Evolutionary conservation across 2,329 filamentous ascomycete species (phyloP), one percentile per base, ranked within the genome.

Genomic region (Didymella pomorum): DNA sequence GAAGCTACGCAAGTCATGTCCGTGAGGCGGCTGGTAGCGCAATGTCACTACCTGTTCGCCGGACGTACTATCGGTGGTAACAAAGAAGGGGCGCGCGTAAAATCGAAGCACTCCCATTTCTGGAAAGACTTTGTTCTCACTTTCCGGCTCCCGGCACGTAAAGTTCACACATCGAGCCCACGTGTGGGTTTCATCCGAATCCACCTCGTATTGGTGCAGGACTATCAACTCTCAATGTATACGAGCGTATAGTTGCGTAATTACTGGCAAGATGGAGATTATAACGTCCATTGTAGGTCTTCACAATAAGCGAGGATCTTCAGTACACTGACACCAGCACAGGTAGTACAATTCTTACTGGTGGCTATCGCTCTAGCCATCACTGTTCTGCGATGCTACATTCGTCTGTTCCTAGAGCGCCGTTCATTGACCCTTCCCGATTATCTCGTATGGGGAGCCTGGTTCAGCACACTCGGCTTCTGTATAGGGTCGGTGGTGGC

Each of bases 381-480:
- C 33, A 68, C 58, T 11, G 23, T 60, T 12, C 50, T 68, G 25
- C 63, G 67, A 60, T 68, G 60, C 39, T 70, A 58, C 43, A 42
- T 70, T 16, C 66, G 66, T 10, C 11, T 65, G 7, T 11, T 37
- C 11, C 18, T 65, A 25, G 66, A 69, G 45, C 53, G 50, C 10
- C 65, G 66, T 3, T 43, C n/a, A 10, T 11, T 70, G 18, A 66
- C 59, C 3, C 10, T 64, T 0, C 49, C 66, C 16, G 67, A 70
- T 46, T 69, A 64, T 21, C 53, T 70, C 12, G 60, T 70, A 3
- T 68, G 63, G 60, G 61, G 52, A n/a, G 67, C 61, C 28, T 68
- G 65, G 65, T 11, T 64, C 14, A 65, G 66, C 48, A 54, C 60
- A 14, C 28, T 65, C 9, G 67, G 66, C 18, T 70, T 67, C 55